Base-by-base conservation (phyloP, 2,329 filamentous ascomycete species). In the Fonsecaea pugnacius region DNA sequence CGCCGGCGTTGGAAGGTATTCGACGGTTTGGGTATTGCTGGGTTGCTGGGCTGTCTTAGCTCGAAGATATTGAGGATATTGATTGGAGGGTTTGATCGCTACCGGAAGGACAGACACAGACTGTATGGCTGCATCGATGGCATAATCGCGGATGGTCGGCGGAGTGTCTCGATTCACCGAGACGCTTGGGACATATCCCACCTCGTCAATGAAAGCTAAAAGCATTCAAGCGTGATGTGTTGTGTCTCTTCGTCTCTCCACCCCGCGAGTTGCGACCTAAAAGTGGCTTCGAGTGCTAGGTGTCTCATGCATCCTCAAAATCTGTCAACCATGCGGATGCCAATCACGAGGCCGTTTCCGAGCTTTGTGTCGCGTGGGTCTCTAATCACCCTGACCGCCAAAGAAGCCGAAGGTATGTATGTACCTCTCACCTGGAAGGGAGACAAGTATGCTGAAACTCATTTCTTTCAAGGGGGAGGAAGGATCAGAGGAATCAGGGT, bases 271-370 rank as follows among this genome's bases (percentile, higher is more conserved):
- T 43, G 33, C 18, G 43, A 52, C 30, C 57, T 38, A 10, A 32
- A 46, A 36, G 58, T 33, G 48, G 58, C 30, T 21, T 53, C 51
- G 27, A 40, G 38, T 30, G 24, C 40, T 59, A 10, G 55, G 65
- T 63, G 18, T 36, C 52, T 62, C 63, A 59, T 60, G 59, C 35
- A 51, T 52, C 36, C 56, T 58, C 56, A 52, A 43, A 64, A 66
- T 64, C 66, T 66, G 66, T 68, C 66, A 68, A 68, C 66, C 66
- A 68, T 66, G 66, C 64, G 64, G 51, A 56, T 67, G 66, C 66
- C 66, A 67, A 63, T 67, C 63, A 67, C 66, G 60, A 65, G 66
- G 66, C 27, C 21, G 48, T 57, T 58, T 52, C 64, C 61, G 64
- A 40, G 32, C 21, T 63, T 43, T 57, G 65, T 67, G 65, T 62